Evolutionary conservation across 306 rosid species (phyloP), one percentile per base, ranked within the genome.

Genomic region (Fagus crenata): DNA sequence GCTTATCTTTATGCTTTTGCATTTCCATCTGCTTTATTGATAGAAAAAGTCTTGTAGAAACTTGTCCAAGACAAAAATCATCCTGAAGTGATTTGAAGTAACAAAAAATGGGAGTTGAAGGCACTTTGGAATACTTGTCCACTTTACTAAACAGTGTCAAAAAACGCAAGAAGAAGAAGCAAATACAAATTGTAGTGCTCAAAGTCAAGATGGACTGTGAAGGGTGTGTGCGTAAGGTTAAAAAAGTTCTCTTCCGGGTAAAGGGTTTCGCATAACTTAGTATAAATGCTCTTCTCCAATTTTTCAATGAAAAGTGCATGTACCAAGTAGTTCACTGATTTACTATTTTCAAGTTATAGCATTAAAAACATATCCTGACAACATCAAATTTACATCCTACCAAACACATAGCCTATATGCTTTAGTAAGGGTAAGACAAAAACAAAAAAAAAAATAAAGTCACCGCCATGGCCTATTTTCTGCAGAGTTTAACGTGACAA

Each of bases 201-300:
- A 95, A 95, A 78, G 80, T 95, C 73, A 89, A 97, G 77, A 95
- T 95, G 98, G 98, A 95, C 72, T 95, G 98, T 51, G 98, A 95
- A 74, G 98, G 98, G 0, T 95, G 98, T 68, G 92, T 86, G 3
- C 92, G 97, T 77, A 95, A 95, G 84, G 91, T 92, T 60, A 90
- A 95, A 81, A 88, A 88, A 31, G 95, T 95, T 55, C 96, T 92
- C 76, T 90, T 92, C 31, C 86, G 91, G 6, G 93, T 95, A 14
- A 95, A 95, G 86, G 99, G 99, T 90, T 22, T 22, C 28, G 28
- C 28, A 22, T 22, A 22, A 22, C 28, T 22, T 22, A 22, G 28
- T 22, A 22, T 22, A 22, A 22, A 22, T 22, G 28, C 28, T 22
- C 28, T 22, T 22, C 28, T 22, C 28, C 28, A 22, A 22, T 22